Base-by-base conservation (phyloP, 768 basidiomycete species). In the Phylloporus scabripes region DNA sequence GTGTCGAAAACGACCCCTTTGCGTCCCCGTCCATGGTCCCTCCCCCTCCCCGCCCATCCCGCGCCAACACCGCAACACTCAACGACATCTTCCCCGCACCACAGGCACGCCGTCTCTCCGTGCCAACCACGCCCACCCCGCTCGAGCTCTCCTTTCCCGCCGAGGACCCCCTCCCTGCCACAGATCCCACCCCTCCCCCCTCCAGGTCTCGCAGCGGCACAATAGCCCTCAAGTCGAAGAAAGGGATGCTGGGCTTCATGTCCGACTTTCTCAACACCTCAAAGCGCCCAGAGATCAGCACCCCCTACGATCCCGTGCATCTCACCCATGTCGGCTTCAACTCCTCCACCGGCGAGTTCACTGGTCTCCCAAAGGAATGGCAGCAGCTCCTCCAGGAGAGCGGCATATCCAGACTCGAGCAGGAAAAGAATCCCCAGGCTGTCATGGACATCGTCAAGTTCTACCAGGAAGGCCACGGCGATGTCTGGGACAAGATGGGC, bases 271-370 rank as follows among this genome's bases (percentile, higher is more conserved):
- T 91, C 68, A 83, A 78, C 63, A 74, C 79, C 48, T 77, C 78
- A 33, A 91, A 88, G 59, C 80, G 86, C 11, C 82, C 80, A 12
- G 92, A 95, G 70, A 98, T 99, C 74, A 92, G 90, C 65, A 94
- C 93, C 0, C 96, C 96, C 0, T 98, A 95, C 66, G 96, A 99
- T 70, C 96, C 96, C 28, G 95, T 98, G 33, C 95, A 98, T 73
- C 86, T 99, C 61, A 98, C 96, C 3, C 96, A 99, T 65, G 96
- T 99, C 64, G 95, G 95, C 51, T 98, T 97, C 82, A 97, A 99
- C 69, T 90, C 91, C 6, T 95, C 92, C 49, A 98, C 95, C 0
- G 96, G 96, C 50, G 95, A 99, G 71, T 98, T 94, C 72, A 93
- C 92, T 8, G 96, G 96, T 2, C 76, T 99, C 28, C 96, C 96